Percentiles rank a stretch among this genome's conserved stretches.
phyloP scores from a whole-genome alignment of 106 monocot species.

The Cymbidium sinense region DNA sequence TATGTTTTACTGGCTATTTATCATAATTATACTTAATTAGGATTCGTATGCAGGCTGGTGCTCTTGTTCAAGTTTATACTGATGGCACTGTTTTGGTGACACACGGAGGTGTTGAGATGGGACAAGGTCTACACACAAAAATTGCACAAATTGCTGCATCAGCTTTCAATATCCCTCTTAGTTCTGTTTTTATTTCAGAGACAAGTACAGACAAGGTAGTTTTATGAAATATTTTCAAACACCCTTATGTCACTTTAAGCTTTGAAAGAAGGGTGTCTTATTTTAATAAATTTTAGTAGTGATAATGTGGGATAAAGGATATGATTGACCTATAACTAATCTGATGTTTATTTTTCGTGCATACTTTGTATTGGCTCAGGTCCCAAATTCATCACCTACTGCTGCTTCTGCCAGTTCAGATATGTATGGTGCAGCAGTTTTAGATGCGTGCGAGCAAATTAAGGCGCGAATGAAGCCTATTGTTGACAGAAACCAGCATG shows the following conservation, averaged over 20 bases:
- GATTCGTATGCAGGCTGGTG: conserved; percentile 58
- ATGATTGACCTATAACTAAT: neutral
- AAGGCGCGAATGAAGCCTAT: conserved; percentile 83
- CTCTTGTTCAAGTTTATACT: conserved; percentile 94
- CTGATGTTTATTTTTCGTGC: neutral
- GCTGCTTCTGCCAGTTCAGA: conserved; percentile 99
- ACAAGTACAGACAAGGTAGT: conserved; percentile 95
- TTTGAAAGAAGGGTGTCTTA: neutral
- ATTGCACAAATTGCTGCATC: conserved; percentile 96
- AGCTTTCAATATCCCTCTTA: conserved; percentile 78
- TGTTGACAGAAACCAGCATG: conserved; percentile 30
- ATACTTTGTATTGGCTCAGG: conserved; percentile 33
- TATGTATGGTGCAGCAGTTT: conserved; percentile 97
- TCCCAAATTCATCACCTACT: conserved; percentile 97
- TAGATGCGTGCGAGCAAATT: conserved; percentile 96
- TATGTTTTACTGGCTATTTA: neutral
- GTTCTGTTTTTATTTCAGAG: conserved; percentile 91
- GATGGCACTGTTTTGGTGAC: conserved; percentile 94
- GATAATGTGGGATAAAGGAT: neutral
- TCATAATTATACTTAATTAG: neutral
- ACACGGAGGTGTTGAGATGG: conserved; percentile 99
- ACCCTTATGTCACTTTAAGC: neutral
- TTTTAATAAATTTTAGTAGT: neutral
- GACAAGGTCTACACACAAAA: conserved; percentile 97
- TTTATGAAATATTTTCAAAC: conserved; percentile 5